A percentile compares a stretch with the other conserved stretches of the same genome.
Evolutionary conservation across 768 basidiomycete species (phyloP).

Genomic region (Tulasnella sp.): DNA sequence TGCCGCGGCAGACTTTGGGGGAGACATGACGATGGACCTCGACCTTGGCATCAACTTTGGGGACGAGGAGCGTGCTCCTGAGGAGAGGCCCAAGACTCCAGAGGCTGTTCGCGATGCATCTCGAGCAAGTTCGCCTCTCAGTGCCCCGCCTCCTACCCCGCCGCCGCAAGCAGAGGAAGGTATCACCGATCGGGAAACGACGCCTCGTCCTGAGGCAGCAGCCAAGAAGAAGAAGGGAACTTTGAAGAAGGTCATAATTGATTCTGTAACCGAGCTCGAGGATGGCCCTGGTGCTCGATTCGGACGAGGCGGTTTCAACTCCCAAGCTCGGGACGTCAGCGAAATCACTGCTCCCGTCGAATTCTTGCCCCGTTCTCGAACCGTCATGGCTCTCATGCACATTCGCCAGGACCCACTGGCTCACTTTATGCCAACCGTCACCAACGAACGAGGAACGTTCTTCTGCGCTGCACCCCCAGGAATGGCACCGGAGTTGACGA

Average conservation of each 20-base stretch:
- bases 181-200: slow-evolving; percentile 26
- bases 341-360: slow-evolving; percentile 63
- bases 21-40: slow-evolving; percentile 39
- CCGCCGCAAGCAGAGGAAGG: slow-evolving; percentile 42
- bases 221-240: slow-evolving; percentile 45
- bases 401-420: slow-evolving; percentile 77
- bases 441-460: slow-evolving; percentile 61
- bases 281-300: slow-evolving; percentile 50
- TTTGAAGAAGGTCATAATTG: slow-evolving; percentile 84
- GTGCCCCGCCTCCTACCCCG: slow-evolving; percentile 68
- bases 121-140: slow-evolving; percentile 61
- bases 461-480: slow-evolving; percentile 81
- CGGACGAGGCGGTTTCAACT: slow-evolving; percentile 50
- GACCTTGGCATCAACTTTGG: slow-evolving; percentile 69
- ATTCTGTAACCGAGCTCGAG: slow-evolving; percentile 77
- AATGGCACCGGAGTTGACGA: slow-evolving; percentile 67
- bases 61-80: slow-evolving; percentile 34
- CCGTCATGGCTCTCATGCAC: slow-evolving; percentile 78
- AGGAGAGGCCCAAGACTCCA: slow-evolving; percentile 13
- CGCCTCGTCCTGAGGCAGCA: slow-evolving; percentile 43
- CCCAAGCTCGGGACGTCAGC: slow-evolving; percentile 52
- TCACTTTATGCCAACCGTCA: slow-evolving; percentile 77
- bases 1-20: slow-evolving; percentile 25
- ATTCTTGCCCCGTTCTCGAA: slow-evolving; percentile 75
- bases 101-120: slow-evolving; percentile 43